A percentile compares a stretch with the other conserved stretches of the same genome.
Conservation (phyloP, 2,329 filamentous ascomycete genomes). For the Tolypocladium endophyticum region DNA sequence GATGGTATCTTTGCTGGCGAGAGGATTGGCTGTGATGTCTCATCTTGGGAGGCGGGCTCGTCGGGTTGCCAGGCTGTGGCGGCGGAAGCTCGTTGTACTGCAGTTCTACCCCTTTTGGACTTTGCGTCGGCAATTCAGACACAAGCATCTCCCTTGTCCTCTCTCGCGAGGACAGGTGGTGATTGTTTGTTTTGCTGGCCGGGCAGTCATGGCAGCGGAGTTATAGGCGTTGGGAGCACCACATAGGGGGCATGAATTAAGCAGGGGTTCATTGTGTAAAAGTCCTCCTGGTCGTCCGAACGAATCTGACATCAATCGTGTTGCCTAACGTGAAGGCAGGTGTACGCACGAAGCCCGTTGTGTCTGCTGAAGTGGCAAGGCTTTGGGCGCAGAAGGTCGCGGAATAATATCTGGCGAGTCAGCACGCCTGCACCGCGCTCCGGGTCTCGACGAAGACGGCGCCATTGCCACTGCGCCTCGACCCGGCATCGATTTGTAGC, state of each 20-base stretch:
- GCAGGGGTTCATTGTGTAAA: conserved; percentile 1
- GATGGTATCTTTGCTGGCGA: conserved; percentile 1
- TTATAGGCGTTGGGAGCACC: conserved; percentile 19
- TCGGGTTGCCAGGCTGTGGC: neutral
- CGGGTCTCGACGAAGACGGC: neutral
- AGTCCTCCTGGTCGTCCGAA: neutral
- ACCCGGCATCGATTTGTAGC: neutral
- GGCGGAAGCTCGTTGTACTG: neutral
- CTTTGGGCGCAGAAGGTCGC: neutral
- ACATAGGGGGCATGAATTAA: conserved; percentile 18
- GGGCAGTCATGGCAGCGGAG: conserved; percentile 21
- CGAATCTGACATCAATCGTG: neutral
- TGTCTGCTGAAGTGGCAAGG: neutral
- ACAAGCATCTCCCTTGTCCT: neutral
- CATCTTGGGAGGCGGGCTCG: neutral
- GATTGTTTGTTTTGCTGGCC: conserved; percentile 1
- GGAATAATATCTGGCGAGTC: neutral
- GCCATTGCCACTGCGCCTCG: neutral
- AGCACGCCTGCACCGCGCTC: neutral
- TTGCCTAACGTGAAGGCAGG: neutral
- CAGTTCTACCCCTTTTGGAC: neutral
- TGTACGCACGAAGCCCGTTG: too few relatives aligned
- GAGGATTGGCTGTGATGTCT: neutral
- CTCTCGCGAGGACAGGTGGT: conserved; percentile 3
- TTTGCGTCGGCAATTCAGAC: conserved; percentile 12